Base-by-base conservation (phyloP, 441 rosid genomes). In the Flueggea neowawraea region DNA sequence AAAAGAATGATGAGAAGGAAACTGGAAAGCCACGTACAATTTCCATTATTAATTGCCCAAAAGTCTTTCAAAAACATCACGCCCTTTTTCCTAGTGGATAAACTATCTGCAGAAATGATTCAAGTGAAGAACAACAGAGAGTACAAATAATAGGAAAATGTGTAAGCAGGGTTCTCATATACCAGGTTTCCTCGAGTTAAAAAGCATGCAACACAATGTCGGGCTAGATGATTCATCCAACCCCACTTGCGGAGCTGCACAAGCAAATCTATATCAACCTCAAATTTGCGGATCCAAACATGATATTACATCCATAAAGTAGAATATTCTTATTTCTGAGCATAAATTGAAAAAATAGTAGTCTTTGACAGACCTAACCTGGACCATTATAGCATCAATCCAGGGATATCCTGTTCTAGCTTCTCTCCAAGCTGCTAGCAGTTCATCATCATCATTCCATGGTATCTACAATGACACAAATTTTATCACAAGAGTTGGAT, bases 341-440 rank as follows among this genome's bases (percentile, higher is more conserved):
- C 41, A 10, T 55, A 53, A 43, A 36, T 53, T 54, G 17, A 16
- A 32, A 36, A 43, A 33, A 14, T 45, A 50, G 51, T 67, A 64
- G 41, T 51, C 41, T 31, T 47, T 57, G 69, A 53, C 57, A 69
- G 60, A 51, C 55, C 83, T 63, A 69, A 94, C 98, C 97, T 94
- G 97, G 65, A 86, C 80, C 98, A 94, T 90, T 64, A 90, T 90
- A 54, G 98, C 98, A 89, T 94, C 97, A 70, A 94, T 94, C 98
- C 98, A 94, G 66, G 98, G 98, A 59, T 82, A 90, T 59, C 96
- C 97, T 52, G 97, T 90, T 72, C 86, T 85, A 65, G 90, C 94
- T 16, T 87, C 96, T 63, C 95, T 87, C 98, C 98, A 94, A 77
- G 97, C 91, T 51, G 77, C 76, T 53, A 94, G 79, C 66, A 90